These are phyloP conservation scores for Populus hybrid DNA, from an alignment of 441 rosid genomes.

Conservation along the genomic window DNA sequence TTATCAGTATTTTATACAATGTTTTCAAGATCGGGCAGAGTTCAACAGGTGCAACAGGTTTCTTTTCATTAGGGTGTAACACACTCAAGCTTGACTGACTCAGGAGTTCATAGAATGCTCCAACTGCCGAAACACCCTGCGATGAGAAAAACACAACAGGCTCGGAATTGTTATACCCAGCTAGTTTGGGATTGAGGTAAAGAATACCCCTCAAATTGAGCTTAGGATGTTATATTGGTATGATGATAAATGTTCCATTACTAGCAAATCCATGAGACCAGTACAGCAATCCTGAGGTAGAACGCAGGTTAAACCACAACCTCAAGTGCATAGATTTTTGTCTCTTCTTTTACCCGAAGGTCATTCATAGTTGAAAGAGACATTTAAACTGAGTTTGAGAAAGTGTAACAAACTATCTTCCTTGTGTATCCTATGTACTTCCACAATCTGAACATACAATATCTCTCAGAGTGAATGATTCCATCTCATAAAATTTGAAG, in stretches of 20 bases:
- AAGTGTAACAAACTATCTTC: too few species aligned
- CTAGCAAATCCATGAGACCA: not conserved
- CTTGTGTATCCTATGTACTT: not conserved
- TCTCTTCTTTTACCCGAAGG: not conserved
- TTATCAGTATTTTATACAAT: conserved; percentile 56
- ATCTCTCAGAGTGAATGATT: not conserved
- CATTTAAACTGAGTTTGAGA: too few species aligned
- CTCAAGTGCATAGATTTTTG: too few species aligned
- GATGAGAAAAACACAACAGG: conserved; percentile 1
- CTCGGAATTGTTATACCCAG: not conserved
- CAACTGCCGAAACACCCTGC: conserved; percentile 78
- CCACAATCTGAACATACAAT: not conserved
- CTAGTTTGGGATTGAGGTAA: not conserved
- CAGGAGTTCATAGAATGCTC: conserved; percentile 65
- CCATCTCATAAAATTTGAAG: not conserved
- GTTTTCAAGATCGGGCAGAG: conserved; percentile 72
- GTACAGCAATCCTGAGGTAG: not conserved
- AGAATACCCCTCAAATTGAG: not conserved
- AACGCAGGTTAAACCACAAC: too few species aligned
- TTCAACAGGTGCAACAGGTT: conserved; percentile 74
- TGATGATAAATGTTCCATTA: not conserved
- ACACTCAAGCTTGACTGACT: conserved; percentile 59
- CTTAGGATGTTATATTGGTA: not conserved
- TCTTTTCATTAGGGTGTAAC: conserved; percentile 57
- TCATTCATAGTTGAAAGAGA: not conserved